These are phyloP conservation scores for Populus hybrid DNA, from an alignment of 441 rosid species.

Conservation along the genomic window DNA sequence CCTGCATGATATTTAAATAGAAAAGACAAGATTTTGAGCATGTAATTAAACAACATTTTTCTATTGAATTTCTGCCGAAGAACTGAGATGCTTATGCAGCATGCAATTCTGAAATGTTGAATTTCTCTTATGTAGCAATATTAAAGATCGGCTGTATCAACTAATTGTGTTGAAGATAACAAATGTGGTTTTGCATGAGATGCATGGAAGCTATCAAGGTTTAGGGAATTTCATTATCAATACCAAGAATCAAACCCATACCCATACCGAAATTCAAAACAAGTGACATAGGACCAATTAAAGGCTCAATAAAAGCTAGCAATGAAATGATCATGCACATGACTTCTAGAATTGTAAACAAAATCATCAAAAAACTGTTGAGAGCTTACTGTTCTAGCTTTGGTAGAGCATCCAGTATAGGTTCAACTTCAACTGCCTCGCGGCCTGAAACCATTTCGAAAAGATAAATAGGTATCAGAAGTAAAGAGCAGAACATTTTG, in stretches of 20 bases:
- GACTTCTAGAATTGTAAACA: background rate
- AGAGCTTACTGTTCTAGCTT: constrained; percentile 78
- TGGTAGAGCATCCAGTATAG: constrained; percentile 85
- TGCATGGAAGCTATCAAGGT: too few relatives aligned
- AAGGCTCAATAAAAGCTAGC: background rate
- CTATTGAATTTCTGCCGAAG: background rate
- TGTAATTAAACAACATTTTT: background rate
- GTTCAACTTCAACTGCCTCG: constrained; percentile 86
- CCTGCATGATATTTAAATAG: background rate
- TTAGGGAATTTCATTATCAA: too few relatives aligned
- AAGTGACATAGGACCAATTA: background rate
- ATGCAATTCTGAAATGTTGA: background rate
- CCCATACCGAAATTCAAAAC: background rate
- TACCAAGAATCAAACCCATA: background rate
- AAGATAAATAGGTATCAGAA: background rate
- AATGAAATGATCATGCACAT: background rate
- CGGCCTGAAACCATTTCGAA: constrained; percentile 52
- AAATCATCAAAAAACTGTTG: constrained; percentile 8
- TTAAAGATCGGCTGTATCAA: background rate
- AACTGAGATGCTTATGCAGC: background rate
- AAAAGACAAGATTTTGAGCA: background rate
- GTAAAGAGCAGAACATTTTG: constrained; percentile 1
- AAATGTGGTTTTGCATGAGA: background rate
- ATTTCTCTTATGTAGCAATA: background rate
- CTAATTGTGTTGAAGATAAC: background rate